Percentiles rank a stretch among this genome's conserved stretches.
These are phyloP conservation scores for Cylindrodendrum hubeiense DNA, from an alignment of 2,329 filamentous ascomycete species.

Conservation along the genomic window DNA sequence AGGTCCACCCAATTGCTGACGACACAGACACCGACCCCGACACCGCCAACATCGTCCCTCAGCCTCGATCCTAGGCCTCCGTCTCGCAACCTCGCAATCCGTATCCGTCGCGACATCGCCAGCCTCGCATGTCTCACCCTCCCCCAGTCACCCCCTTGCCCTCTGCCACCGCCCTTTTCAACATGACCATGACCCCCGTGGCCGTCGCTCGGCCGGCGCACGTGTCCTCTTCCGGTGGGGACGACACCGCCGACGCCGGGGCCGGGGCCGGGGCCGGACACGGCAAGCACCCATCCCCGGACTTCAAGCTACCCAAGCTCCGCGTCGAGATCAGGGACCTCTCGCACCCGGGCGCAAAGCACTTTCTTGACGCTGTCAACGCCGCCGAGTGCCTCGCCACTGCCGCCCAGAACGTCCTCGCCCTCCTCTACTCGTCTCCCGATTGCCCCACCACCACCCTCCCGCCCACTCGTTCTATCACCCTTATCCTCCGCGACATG, in stretches of 20 bases:
- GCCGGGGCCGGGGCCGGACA: neutral
- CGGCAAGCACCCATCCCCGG: conserved; percentile 5
- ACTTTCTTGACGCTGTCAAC: conserved; percentile 77
- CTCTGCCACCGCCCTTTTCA: conserved; percentile 39
- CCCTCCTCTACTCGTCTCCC: conserved; percentile 75
- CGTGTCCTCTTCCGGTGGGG: conserved; percentile 30
- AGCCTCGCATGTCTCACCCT: conserved; percentile 40
- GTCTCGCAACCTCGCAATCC: neutral
- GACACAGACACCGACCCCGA: neutral
- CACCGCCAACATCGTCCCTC: conserved; percentile 1
- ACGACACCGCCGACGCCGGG: conserved; percentile 31
- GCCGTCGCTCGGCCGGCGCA: conserved; percentile 23
- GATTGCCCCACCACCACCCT: conserved; percentile 54
- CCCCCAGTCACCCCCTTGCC: conserved; percentile 39
- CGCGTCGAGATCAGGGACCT: conserved; percentile 72
- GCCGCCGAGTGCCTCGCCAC: conserved; percentile 70
- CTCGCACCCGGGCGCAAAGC: conserved; percentile 68
- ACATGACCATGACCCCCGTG: conserved; percentile 46
- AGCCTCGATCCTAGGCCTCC: neutral
- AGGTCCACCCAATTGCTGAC: conserved; percentile 6
- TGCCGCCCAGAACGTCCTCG: conserved; percentile 77
- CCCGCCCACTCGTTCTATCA: conserved; percentile 85
- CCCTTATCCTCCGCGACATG: conserved; percentile 83
- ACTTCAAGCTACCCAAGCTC: conserved; percentile 65
- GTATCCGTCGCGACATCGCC: neutral